Evolutionary conservation across 2,329 filamentous ascomycete species (phyloP).

Genomic region (Bipolaris victoriae): DNA sequence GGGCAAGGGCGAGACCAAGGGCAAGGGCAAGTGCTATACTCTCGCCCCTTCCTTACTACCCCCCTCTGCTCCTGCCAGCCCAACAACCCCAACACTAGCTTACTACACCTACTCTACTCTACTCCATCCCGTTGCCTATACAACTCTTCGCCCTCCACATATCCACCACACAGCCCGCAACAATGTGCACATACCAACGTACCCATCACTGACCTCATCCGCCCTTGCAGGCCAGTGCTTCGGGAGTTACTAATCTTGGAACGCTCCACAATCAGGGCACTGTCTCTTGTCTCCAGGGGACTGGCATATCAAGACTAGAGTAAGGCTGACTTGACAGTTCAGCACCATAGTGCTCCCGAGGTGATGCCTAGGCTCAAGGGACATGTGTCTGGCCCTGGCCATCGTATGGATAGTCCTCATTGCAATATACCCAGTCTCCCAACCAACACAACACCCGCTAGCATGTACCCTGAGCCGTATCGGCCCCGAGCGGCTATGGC

Average conservation of each 20-base stretch:
- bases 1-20: too few relatives aligned
- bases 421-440: background rate
- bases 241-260: background rate
- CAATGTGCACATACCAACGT: background rate
- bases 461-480: background rate
- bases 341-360: background rate
- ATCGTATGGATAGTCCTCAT: background rate
- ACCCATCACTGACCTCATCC: background rate
- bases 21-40: background rate
- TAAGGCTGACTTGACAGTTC: slow-evolving; percentile 7
- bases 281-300: background rate
- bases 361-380: background rate
- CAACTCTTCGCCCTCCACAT: background rate
- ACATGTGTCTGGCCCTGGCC: background rate
- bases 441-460: background rate
- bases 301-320: background rate
- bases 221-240: background rate
- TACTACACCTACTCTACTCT: background rate
- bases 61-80: background rate
- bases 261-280: background rate
- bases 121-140: background rate
- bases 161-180: background rate
- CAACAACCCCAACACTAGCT: background rate
- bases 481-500: background rate
- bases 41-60: background rate